These are phyloP conservation scores for Elaeagnus macrophylla DNA, from an alignment of 306 rosid genomes.

Conservation along the genomic window DNA sequence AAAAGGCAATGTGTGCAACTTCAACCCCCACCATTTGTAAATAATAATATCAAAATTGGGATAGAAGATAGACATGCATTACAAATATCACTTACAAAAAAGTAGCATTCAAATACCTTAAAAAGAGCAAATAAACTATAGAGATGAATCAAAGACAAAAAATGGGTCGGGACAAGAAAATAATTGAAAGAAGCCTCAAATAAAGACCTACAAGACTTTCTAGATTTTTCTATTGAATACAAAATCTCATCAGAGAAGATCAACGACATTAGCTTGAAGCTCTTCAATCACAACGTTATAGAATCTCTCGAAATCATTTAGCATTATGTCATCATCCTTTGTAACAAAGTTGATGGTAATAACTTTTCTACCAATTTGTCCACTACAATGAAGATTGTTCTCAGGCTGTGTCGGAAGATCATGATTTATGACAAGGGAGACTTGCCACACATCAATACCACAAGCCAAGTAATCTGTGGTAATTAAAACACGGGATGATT, in stretches of 20 bases:
- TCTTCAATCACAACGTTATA: constrained; percentile 65
- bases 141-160: no score
- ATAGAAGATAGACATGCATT: no score
- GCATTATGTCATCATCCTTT: constrained; percentile 64
- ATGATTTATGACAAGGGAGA: constrained; percentile 64
- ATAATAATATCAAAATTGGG: no score
- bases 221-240: constrained; percentile 12
- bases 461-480: constrained; percentile 79
- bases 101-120: no score
- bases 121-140: no score
- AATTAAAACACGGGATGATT: constrained; percentile 67
- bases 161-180: constrained; percentile 23
- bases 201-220: constrained; percentile 13
- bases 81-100: no score
- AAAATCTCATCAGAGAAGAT: constrained; percentile 58
- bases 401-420: constrained; percentile 87
- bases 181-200: no score
- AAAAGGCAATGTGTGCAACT: no score
- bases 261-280: constrained; percentile 74
- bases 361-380: constrained; percentile 82
- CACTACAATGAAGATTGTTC: constrained; percentile 78
- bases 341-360: constrained; percentile 64
- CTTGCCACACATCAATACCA: constrained; percentile 80
- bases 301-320: constrained; percentile 67
- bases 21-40: no score